phyloP scores from a whole-genome alignment of 306 rosid species.

The Quercus mongolica region DNA sequence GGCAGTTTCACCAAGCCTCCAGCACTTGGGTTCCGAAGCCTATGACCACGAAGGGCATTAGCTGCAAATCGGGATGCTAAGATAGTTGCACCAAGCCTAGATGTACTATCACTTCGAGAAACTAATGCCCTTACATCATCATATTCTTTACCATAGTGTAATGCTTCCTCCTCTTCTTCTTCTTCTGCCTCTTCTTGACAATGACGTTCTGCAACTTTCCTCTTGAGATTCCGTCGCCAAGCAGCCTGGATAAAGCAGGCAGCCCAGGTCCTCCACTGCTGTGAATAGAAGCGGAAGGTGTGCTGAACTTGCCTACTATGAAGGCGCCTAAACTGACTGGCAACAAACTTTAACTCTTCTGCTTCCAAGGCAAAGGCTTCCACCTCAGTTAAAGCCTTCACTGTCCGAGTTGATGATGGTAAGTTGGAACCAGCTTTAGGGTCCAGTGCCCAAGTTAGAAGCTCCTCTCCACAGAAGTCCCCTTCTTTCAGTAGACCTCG shows the following conservation, averaged over 20 bases:
- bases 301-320: conserved; percentile 89
- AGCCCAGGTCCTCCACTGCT: conserved; percentile 98
- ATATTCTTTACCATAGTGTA: conserved; percentile 13
- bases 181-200: conserved; percentile 49
- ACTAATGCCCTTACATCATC: conserved; percentile 29
- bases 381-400: conserved; percentile 75
- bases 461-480: conserved; percentile 91
- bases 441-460: conserved; percentile 90
- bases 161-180: conserved; percentile 22
- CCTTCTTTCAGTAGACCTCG: conserved; percentile 74
- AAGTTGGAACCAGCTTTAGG: conserved; percentile 70
- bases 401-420: conserved; percentile 91
- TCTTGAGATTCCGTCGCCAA: conserved; percentile 58
- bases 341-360: conserved; percentile 82
- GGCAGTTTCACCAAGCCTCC: conserved; percentile 22
- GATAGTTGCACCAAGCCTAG: conserved; percentile 48
- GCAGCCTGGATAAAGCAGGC: conserved; percentile 81
- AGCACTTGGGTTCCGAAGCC: conserved; percentile 40
- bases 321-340: conserved; percentile 79
- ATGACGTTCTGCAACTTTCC: conserved; percentile 38
- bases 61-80: conserved; percentile 76
- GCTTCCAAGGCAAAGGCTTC: conserved; percentile 94
- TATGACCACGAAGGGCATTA: conserved; percentile 60
- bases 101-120: background rate
- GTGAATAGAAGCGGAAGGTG: conserved; percentile 87